phyloP scores from a whole-genome alignment of 2,329 filamentous ascomycete species.

The Fusarium phyllophilum region DNA sequence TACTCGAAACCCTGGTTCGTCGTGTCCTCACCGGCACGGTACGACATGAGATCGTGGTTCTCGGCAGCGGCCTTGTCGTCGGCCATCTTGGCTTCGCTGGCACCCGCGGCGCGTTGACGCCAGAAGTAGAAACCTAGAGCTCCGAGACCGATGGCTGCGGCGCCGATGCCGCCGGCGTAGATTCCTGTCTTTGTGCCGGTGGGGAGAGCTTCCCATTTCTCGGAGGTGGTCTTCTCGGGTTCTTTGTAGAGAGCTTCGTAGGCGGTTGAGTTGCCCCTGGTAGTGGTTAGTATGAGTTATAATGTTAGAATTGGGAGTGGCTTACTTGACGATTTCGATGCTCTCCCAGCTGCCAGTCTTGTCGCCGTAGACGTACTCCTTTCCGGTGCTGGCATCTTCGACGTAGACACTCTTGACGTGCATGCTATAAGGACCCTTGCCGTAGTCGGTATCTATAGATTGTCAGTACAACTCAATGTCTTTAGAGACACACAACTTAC shows the following conservation, averaged over 20 bases:
- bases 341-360: slow-evolving; percentile 69
- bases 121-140: slow-evolving; percentile 64
- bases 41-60: slow-evolving; percentile 61
- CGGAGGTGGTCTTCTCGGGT: slow-evolving; percentile 56
- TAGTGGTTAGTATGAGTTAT: not conserved
- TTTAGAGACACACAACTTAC: not conserved
- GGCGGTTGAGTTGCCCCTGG: slow-evolving; percentile 67
- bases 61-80: slow-evolving; percentile 58
- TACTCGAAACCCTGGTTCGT: slow-evolving; percentile 44
- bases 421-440: slow-evolving; percentile 76
- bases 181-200: slow-evolving; percentile 62
- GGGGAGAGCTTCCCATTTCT: slow-evolving; percentile 66
- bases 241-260: slow-evolving; percentile 54
- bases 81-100: slow-evolving; percentile 60
- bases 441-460: slow-evolving; percentile 66
- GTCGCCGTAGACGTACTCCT: slow-evolving; percentile 74
- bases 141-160: slow-evolving; percentile 55
- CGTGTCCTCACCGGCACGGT: slow-evolving; percentile 49
- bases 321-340: slow-evolving; percentile 68
- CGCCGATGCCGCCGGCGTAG: slow-evolving; percentile 58
- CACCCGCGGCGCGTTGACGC: slow-evolving; percentile 63
- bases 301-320: too few relatives aligned
- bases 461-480: not conserved
- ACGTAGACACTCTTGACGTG: slow-evolving; percentile 69
- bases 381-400: slow-evolving; percentile 69